A percentile compares a stretch with the other conserved stretches of the same genome.
Evolutionary conservation across 2,329 filamentous ascomycete genomes (phyloP).

Genomic region (Colletotrichum cuscutae): DNA sequence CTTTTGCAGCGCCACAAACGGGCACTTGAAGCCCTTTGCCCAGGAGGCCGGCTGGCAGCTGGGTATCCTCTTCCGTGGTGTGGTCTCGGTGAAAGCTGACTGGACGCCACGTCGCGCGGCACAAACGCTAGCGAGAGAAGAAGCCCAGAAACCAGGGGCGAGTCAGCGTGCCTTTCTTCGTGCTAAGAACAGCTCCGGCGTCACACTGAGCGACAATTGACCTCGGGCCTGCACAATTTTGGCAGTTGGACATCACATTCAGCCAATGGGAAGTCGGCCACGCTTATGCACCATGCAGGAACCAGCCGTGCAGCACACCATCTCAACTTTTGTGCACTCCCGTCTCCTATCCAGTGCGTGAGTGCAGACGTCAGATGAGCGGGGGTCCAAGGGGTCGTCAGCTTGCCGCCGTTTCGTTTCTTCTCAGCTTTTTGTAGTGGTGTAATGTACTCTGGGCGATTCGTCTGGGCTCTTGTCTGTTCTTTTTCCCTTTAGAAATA

Average conservation of each 20-base stretch:
- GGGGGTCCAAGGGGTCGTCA: conserved; percentile 11
- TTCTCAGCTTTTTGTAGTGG: not conserved
- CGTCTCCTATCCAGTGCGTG: conserved; percentile 26
- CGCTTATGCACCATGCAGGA: conserved; percentile 27
- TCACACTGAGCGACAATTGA: conserved; percentile 17
- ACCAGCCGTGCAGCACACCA: conserved; percentile 24
- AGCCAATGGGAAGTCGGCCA: conserved; percentile 9
- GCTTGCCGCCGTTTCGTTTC: conserved; percentile 25
- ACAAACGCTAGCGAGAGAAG: conserved; percentile 16
- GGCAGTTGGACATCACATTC: not conserved
- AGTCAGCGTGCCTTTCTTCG: not conserved
- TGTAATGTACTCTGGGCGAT: not conserved
- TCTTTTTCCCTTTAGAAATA: not conserved
- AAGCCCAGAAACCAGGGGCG: conserved; percentile 21
- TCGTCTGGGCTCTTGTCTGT: not conserved
- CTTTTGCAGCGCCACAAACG: conserved; percentile 25
- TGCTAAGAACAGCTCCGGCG: conserved; percentile 24
- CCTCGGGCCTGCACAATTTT: conserved; percentile 21
- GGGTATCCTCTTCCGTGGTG: not conserved
- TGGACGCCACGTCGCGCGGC: conserved; percentile 30
- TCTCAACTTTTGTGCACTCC: conserved; percentile 19
- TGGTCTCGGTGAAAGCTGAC: conserved; percentile 13
- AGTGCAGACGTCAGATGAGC: not conserved
- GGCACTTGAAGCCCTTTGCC: conserved; percentile 4
- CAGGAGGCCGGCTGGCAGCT: not conserved